Evolutionary conservation across 73 alveolate species (phyloP).

Genomic region (Paramecium tetraurelia): DNA sequence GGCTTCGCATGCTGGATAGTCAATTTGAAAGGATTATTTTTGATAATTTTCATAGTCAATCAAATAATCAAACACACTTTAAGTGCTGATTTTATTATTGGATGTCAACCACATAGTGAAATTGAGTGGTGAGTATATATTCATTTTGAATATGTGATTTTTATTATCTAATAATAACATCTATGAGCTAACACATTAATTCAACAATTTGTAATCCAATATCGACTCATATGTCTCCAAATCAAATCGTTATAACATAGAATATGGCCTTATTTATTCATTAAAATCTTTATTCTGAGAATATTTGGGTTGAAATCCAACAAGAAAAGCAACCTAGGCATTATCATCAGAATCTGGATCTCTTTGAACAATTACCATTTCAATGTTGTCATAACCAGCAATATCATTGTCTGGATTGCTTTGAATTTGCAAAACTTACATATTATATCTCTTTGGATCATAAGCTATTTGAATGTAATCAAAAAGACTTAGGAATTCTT

Average conservation of each 20-base stretch:
- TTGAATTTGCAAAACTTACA: constrained; percentile 46
- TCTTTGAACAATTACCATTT: constrained; percentile 49
- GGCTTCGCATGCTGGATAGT: constrained; percentile 56
- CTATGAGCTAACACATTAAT: constrained; percentile 13
- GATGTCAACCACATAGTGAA: constrained; percentile 53
- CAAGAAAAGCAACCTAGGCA: constrained; percentile 25
- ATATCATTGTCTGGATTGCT: constrained; percentile 31
- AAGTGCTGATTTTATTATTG: constrained; percentile 18
- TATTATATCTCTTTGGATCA: constrained; percentile 67
- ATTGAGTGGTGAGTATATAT: constrained; percentile 48
- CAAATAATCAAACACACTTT: constrained; percentile 38
- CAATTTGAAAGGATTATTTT: neutral
- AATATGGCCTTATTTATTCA: constrained; percentile 37
- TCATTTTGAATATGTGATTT: constrained; percentile 47
- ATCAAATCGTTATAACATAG: constrained; percentile 45
- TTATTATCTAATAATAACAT: constrained; percentile 26
- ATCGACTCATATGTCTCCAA: constrained; percentile 53
- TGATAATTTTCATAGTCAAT: constrained; percentile 49
- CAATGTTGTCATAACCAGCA: constrained; percentile 43
- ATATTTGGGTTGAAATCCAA: constrained; percentile 60
- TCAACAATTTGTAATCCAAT: constrained; percentile 12
- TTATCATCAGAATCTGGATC: constrained; percentile 53
- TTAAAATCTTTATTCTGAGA: constrained; percentile 1
- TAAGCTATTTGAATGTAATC: constrained; percentile 71
- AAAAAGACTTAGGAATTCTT: constrained; percentile 77